Base-by-base conservation (phyloP, 2,329 filamentous ascomycete species). In the Keithomyces neogunnii region DNA sequence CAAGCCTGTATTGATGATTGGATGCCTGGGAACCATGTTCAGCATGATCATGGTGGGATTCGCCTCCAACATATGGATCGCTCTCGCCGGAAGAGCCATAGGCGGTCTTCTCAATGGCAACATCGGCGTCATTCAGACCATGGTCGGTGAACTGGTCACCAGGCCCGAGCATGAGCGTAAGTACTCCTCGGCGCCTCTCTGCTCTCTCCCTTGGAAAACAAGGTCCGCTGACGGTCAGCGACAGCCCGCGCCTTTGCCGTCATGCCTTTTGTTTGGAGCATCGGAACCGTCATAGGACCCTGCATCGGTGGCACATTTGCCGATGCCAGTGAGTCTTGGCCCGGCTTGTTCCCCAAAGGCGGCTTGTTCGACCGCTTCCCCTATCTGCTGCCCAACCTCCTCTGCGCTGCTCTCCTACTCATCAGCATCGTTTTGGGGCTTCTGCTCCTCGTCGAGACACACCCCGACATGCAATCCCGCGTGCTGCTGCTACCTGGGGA, bases 181-280 rank as follows among this genome's bases (percentile, higher is more conserved):
- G 84, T 80, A 11, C 32, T 31, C 10, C 26, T 11, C 35, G 33
- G 55, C 60, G 58, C 31, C 55, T n/a, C 46, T 42, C 9, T n/a
- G 40, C 35, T 4, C 39, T 4, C 9, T 13, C 47, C 9, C 10
- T 3, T 7, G 5, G n/a, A 40, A 43, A 26, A 30, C n/a, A 10
- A 19, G 19, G 19, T 19, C 19, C 49, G 33, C 7, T 47, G 55
- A 61, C 62, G 47, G 60, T 46, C 45, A 40, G 49, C 35, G 3
- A 55, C 60, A 89, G 86, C 89, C 53, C 82, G 86, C 55, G 91
- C 91, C 31, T 96, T 91, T 66, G 84, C 89, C 2, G 81, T 96
- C 44, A 95, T 96, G 89, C 91, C 91, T 1, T 96, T 96, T 63
- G 86, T 96, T 6, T 96, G 91, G 90, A 86, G 81, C 45, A 84